Base-by-base conservation (phyloP, 371 early-diverging fungal genomes). In the Mortierella sp. region DNA sequence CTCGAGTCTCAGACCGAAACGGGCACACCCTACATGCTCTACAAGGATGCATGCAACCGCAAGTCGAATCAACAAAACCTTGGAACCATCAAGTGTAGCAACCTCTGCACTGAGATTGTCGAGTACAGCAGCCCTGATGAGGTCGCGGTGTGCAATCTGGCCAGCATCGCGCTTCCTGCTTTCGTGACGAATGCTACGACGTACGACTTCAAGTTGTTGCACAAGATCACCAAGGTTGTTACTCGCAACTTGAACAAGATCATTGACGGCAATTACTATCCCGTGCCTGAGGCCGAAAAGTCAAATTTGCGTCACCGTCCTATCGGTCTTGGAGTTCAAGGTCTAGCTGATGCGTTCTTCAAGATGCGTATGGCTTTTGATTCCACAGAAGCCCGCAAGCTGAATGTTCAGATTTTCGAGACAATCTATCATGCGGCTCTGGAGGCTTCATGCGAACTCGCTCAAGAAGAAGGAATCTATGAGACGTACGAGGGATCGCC, bases 131-230 rank as follows among this genome's bases (percentile, higher is more conserved):
- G 88, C 44, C 93, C 95, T 41, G 97, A 99, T 70, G 99, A 99
- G 80, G 96, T 98, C 13, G 99, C 99, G 16, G 99, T 99, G 22
- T 99, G 99, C 87, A 99, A 99, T 80, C 81, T 99, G 69, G 99
- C 98, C 22, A 96, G 97, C 40, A 89, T 99, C 44, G 95, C 98
- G 13, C 87, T 99, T 40, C 99, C 99, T 14, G 83, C 87, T n/a
- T 99, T 95, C 86, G 95, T 99, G 19, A 54, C 71, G 27, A 85
- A 88, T 61, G 82, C 50, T 3, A 48, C 91, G 57, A 79, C 83
- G 28, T 94, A 85, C 62, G 90, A 96, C 66, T 94, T 93, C 74
- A 80, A 82, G 40, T 88, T 89, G 70, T 82, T 95, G 10, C 90
- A 89, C 58, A 81, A 89, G 54, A 85, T 96, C 31, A 86, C 95